Base-by-base conservation (phyloP, 2,329 filamentous ascomycete genomes). In the Arthrobotrys conoides region DNA sequence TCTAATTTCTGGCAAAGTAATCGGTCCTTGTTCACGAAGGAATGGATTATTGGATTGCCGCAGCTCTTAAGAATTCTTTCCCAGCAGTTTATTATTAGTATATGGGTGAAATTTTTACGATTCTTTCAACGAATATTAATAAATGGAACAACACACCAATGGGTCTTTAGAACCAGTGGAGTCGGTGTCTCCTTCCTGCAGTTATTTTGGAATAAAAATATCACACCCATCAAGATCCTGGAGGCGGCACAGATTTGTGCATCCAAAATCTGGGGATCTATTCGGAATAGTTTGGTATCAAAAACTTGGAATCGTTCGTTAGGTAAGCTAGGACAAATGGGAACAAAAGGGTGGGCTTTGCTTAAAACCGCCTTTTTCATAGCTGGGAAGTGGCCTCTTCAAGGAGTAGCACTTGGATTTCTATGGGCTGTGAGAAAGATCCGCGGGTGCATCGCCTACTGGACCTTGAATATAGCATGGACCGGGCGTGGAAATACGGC, bases 41-140 rank as follows among this genome's bases (percentile, higher is more conserved):
- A 38, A 59, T 48, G 27, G 16, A 49, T 57, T 16, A 1, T 38
- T 18, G 22, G 41, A 14, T 30, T 76, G n/a, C 48, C 59, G 12
- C 27, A 18, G 5, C 22, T 64, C 9, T 6, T 57, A 18, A 30
- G 22, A 5, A 41, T 36, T 8, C 14, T 46, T 24, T 5, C 14
- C 8, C 55, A 44, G 59, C 18, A 57, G n/a, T 12, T 2, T 33
- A 65, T 65, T 65, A 33, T 49, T 49, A 30, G 27, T 18, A 65
- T 20, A 33, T 12, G 61, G 9, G 2, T 49, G 22, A 36, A 22
- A 30, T n/a, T 63, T 27, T 36, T 1, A 10, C 59, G 22, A 48
- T 59, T 24, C 14, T 46, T 64, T 24, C 59, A 46, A 46, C 36
- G 30, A n/a, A n/a, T n/a, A n/a, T n/a, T n/a, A n/a, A n/a, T 20